Evolutionary conservation across 495 filamentous ascomycete species (phyloP).

Genomic region (Pyrenula aspistea): DNA sequence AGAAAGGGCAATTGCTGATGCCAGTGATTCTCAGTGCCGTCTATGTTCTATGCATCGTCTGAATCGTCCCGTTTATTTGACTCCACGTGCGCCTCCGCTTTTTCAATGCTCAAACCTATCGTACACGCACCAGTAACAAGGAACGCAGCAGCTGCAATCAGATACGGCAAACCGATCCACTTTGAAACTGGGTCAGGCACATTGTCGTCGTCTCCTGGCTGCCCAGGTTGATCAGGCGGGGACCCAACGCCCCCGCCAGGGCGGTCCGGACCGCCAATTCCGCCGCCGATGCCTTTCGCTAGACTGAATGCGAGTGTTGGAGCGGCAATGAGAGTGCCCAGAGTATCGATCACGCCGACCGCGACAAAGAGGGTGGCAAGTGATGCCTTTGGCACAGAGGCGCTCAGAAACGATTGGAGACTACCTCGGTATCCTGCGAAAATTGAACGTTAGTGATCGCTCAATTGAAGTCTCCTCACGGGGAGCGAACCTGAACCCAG

Average conservation of each 20-base stretch:
- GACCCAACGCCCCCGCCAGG: not conserved
- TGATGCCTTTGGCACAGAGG: not conserved
- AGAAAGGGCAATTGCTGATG: too few relatives aligned
- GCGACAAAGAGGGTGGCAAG: not conserved
- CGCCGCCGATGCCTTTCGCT: not conserved
- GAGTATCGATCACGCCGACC: not conserved
- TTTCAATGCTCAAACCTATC: not conserved
- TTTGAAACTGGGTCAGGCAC: not conserved
- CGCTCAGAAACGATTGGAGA: not conserved
- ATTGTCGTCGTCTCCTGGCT: not conserved
- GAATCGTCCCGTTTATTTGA: too few relatives aligned
- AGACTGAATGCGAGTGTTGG: not conserved
- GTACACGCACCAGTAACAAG: not conserved
- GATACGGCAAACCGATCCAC: not conserved
- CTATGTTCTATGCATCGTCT: not conserved
- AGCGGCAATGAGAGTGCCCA: not conserved
- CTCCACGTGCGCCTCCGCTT: not conserved
- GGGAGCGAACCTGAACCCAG: too few relatives aligned
- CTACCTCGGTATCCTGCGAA: not conserved
- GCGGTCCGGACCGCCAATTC: not conserved
- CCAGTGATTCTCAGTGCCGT: not conserved
- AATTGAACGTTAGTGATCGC: too few relatives aligned
- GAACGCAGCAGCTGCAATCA: not conserved
- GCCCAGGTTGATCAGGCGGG: not conserved
- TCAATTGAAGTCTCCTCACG: too few relatives aligned